Conservation (phyloP, 768 basidiomycete genomes). For the Pleurotus djamor region DNA sequence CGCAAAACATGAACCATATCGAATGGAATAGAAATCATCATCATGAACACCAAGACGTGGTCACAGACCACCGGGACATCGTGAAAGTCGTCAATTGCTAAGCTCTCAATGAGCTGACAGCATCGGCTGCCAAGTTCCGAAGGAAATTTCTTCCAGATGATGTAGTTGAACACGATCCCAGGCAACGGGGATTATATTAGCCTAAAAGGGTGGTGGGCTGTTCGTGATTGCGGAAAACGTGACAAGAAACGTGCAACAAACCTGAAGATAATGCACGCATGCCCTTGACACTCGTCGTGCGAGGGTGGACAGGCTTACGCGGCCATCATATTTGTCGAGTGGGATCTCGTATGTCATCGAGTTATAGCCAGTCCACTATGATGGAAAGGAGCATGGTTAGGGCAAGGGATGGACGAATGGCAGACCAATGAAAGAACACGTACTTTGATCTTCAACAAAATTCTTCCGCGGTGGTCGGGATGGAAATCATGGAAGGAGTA, state of each 20-base stretch:
- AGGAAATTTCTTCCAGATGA: constrained; percentile 65
- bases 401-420: too few relatives aligned
- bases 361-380: constrained; percentile 68
- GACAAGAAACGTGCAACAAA: constrained; percentile 19
- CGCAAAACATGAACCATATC: not conserved
- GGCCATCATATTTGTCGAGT: constrained; percentile 63
- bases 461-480: constrained; percentile 56
- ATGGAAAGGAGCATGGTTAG: not conserved
- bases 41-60: not conserved
- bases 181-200: constrained; percentile 65
- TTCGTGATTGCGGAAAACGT: constrained; percentile 3
- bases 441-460: constrained; percentile 63
- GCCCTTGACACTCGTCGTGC: constrained; percentile 69
- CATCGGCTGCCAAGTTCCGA: constrained; percentile 77
- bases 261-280: constrained; percentile 76
- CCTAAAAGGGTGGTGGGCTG: constrained; percentile 31
- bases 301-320: constrained; percentile 63
- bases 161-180: constrained; percentile 71
- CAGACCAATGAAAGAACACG: constrained; percentile 12
- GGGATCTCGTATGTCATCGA: constrained; percentile 77
- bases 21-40: not conserved
- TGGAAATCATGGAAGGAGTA: constrained; percentile 65
- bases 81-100: not conserved
- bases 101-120: constrained; percentile 37
- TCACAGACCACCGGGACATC: not conserved